Conservation (phyloP, 1,284 basidiomycete genomes). For the Veloboletus limbatus region DNA sequence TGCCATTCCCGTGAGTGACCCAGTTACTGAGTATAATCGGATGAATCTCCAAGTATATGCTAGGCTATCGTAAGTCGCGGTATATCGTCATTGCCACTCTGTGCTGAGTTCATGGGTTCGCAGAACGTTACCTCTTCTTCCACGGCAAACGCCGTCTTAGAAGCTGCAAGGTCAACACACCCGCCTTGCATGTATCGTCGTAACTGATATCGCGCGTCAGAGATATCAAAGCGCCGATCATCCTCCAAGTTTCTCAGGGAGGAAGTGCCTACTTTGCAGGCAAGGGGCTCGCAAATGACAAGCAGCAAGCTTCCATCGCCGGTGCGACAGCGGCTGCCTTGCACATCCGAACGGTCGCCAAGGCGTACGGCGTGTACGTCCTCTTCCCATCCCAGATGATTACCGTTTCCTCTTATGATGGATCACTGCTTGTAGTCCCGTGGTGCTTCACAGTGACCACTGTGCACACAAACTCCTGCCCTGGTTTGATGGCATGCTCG, state of each 20-base stretch:
- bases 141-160: slow-evolving; percentile 70
- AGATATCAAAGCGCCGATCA: slow-evolving; percentile 95
- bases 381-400: slow-evolving; percentile 1
- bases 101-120: slow-evolving; percentile 1
- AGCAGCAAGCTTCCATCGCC: slow-evolving; percentile 94
- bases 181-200: not conserved
- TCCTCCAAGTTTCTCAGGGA: slow-evolving; percentile 97
- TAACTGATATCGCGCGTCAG: slow-evolving; percentile 30
- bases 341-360: slow-evolving; percentile 89
- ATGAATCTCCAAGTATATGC: not conserved
- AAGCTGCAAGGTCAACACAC: slow-evolving; percentile 60
- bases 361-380: slow-evolving; percentile 85
- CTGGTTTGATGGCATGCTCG: slow-evolving; percentile 99
- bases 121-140: slow-evolving; percentile 77
- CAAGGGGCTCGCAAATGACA: slow-evolving; percentile 93
- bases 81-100: slow-evolving; percentile 4
- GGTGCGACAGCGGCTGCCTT: slow-evolving; percentile 93
- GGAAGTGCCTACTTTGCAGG: slow-evolving; percentile 97
- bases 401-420: not conserved
- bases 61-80: slow-evolving; percentile 58
- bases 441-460: slow-evolving; percentile 98
- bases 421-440: slow-evolving; percentile 58
- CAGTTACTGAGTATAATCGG: not conserved
- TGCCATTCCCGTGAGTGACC: slow-evolving; percentile 61
- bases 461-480: slow-evolving; percentile 98